These are phyloP conservation scores for Phoma sp. DNA, from an alignment of 2,329 filamentous ascomycete genomes.

Conservation along the genomic window DNA sequence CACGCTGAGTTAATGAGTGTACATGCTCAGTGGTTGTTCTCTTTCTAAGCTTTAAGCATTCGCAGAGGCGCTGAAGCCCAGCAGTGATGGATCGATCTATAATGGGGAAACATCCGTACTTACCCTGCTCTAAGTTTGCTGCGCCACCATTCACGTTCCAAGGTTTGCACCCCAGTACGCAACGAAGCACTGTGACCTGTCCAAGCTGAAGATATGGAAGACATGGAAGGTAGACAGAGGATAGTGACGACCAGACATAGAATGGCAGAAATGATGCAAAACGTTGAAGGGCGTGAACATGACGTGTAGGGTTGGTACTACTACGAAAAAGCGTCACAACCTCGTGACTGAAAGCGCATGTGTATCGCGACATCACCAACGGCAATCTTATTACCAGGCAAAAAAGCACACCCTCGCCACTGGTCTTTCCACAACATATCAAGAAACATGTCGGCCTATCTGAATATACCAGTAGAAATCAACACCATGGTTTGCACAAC, in stretches of 20 bases:
- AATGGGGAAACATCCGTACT: constrained; percentile 63
- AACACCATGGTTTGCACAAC: constrained; percentile 17
- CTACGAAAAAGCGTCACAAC: background rate
- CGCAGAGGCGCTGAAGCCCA: constrained; percentile 60
- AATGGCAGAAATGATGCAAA: background rate
- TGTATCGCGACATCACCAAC: background rate
- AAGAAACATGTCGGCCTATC: constrained; percentile 17
- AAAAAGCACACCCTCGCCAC: no score
- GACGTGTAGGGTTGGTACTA: no score
- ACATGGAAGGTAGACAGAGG: constrained; percentile 19
- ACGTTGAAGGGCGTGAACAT: background rate
- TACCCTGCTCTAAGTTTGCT: constrained; percentile 62
- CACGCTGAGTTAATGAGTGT: constrained; percentile 59
- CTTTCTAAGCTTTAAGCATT: no score
- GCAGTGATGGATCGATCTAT: constrained; percentile 58
- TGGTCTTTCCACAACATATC: background rate
- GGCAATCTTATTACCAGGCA: no score
- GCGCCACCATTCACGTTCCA: constrained; percentile 58
- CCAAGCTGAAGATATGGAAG: constrained; percentile 65
- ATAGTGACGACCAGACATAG: background rate
- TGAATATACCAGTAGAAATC: constrained; percentile 10
- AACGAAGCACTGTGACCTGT: constrained; percentile 64
- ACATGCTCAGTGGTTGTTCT: constrained; percentile 65
- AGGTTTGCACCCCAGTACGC: constrained; percentile 57
- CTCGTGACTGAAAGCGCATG: background rate